Evolutionary conservation across 2,329 filamentous ascomycete species (phyloP), one percentile per base, ranked within the genome.

Genomic region (Aspergillus transmontanensis): DNA sequence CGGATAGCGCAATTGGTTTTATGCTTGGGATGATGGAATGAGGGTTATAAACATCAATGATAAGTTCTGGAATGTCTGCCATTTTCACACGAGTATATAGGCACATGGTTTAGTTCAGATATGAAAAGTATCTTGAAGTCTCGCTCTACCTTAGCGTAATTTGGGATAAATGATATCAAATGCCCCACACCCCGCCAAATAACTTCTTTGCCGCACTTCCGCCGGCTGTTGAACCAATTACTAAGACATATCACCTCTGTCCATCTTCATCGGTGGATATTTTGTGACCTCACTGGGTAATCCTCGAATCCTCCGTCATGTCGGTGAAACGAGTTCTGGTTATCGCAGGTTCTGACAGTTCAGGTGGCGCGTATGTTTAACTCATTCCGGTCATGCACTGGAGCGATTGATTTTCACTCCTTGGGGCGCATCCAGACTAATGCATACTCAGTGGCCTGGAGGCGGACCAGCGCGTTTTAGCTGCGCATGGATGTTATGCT

Each of bases 381-480:
- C 39, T 54, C 54, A 39, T 60, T 50, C 46, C 36, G 57, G 26
- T 32, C 51, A 54, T 14, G 51, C 60, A 59, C 50, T 46, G 58
- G 30, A 58, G 23, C 26, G 2, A 48, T 48, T 23, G 4, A 14
- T 59, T 60, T 58, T 46, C 58, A 60, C 32, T 28, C 61, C 43
- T 28, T 55, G 19, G 46, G 26, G 34, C 19, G 39, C 59, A 60
- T 50, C 36, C 48, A 59, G 48, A 54, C 57, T 63, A 67, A 69
- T 61, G 59, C 62, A 66, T 48, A 62, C 59, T 14, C 72, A 97
- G 94, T 61, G 95, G 94, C 58, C 87, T 99, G 39, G 94, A 99
- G 78, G 95, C 94, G 45, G 94, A 98, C 76, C 94, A 98, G 75
- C 96, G 97, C 77, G 93, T 96, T 65, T 90, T 97, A 64, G 91